phyloP scores from a whole-genome alignment of 2,329 filamentous ascomycete species.

The Cladosporium sp. region DNA sequence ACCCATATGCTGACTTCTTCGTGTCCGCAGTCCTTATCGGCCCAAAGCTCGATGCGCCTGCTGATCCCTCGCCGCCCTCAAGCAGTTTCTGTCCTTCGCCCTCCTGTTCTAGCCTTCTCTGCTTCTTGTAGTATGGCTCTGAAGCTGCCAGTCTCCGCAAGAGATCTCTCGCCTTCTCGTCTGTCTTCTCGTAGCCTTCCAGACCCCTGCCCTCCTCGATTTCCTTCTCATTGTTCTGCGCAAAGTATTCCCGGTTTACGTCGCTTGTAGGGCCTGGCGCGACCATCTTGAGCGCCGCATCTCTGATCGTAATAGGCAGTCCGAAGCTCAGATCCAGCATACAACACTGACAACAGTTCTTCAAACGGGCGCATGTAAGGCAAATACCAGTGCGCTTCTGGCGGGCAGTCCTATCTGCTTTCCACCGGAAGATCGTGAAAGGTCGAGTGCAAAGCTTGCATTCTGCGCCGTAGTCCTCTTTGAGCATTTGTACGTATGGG shows the following conservation, averaged over 20 bases:
- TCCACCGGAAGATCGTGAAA: conserved; percentile 95
- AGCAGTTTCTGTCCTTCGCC: conserved; percentile 47
- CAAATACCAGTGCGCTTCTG: conserved; percentile 95
- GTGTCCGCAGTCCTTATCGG: conserved; percentile 75
- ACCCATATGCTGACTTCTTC: conserved; percentile 35
- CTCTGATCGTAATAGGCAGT: conserved; percentile 88
- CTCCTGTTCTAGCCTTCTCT: conserved; percentile 68
- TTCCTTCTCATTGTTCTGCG: conserved; percentile 93
- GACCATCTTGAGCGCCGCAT: conserved; percentile 97
- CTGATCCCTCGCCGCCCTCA: conserved; percentile 39
- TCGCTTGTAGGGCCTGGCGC: conserved; percentile 88
- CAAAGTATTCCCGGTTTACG: conserved; percentile 96
- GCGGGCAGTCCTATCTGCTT: conserved; percentile 83
- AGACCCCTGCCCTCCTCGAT: conserved; percentile 87
- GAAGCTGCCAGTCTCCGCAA: conserved; percentile 81
- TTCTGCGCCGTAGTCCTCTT: conserved; percentile 83
- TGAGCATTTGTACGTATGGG: conserved; percentile 98
- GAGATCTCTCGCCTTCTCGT: conserved; percentile 91
- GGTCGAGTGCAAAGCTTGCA: conserved; percentile 81
- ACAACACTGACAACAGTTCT: conserved; percentile 98
- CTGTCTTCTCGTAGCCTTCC: conserved; percentile 94
- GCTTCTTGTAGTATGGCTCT: conserved; percentile 93
- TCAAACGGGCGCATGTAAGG: conserved; percentile 91
- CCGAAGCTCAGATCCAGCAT: conserved; percentile 98
- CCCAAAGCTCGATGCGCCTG: conserved; percentile 51